Conservation (phyloP, 192 early-diverging fungal genomes). For the Rhizophagus clarus region DNA sequence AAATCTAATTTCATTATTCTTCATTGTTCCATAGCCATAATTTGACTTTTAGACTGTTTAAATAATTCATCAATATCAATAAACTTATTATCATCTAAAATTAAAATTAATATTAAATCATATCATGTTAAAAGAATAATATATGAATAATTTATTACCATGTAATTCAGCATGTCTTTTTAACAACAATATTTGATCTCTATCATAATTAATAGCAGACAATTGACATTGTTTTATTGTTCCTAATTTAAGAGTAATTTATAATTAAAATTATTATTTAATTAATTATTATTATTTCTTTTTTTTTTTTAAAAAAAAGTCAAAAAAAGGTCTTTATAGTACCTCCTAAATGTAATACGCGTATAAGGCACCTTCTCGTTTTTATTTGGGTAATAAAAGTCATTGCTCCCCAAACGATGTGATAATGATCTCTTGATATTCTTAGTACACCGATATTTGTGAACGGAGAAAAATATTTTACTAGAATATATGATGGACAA, state of each 20-base stretch:
- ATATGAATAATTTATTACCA: background rate
- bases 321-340: background rate
- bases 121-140: background rate
- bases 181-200: constrained; percentile 38
- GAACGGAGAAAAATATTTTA: constrained; percentile 52
- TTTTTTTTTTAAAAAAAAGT: background rate
- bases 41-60: background rate
- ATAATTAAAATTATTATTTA: background rate
- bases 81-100: background rate
- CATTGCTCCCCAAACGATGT: constrained; percentile 47
- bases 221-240: constrained; percentile 46
- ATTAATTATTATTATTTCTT: background rate
- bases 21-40: background rate
- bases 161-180: background rate
- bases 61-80: background rate
- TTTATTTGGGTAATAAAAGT: constrained; percentile 51
- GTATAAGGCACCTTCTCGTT: constrained; percentile 40
- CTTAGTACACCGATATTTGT: constrained; percentile 51
- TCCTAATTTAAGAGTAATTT: constrained; percentile 12
- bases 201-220: constrained; percentile 47
- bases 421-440: constrained; percentile 47
- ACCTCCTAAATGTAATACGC: constrained; percentile 49
- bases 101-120: background rate
- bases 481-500: constrained; percentile 23
- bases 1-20: background rate